Conservation (phyloP, 2,329 filamentous ascomycete genomes). For the Phyllosticta citribraziliensis region DNA sequence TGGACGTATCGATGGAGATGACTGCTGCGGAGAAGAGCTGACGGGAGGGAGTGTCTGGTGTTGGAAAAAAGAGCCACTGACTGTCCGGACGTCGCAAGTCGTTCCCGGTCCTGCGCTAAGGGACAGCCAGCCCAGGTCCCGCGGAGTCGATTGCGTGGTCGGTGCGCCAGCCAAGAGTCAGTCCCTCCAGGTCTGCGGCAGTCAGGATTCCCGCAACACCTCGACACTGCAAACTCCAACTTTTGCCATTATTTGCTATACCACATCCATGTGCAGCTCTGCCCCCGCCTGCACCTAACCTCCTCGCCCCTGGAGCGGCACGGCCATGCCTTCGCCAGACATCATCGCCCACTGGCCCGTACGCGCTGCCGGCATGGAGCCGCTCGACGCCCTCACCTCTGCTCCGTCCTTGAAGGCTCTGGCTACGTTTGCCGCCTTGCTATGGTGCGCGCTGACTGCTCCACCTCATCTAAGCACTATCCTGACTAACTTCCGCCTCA, state of each 20-base stretch:
- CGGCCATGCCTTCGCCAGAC: slow-evolving; percentile 10
- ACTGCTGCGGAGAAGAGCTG: no score
- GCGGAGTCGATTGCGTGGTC: no score
- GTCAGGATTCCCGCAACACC: no score
- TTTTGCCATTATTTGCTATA: not conserved
- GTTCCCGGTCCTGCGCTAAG: no score
- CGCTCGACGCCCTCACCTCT: slow-evolving; percentile 8
- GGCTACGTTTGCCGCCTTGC: slow-evolving; percentile 7
- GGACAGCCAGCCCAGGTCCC: no score
- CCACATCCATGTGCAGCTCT: not conserved
- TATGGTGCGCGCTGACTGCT: slow-evolving; percentile 6
- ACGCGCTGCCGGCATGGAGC: slow-evolving; percentile 10
- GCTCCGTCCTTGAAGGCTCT: slow-evolving; percentile 10
- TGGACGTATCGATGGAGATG: not conserved
- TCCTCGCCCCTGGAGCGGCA: not conserved
- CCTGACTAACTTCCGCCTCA: slow-evolving; percentile 25
- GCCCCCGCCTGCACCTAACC: not conserved
- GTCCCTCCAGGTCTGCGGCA: no score
- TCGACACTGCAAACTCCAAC: not conserved
- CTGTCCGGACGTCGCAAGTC: no score
- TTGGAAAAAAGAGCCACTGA: no score
- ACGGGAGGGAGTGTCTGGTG: no score
- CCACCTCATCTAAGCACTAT: not conserved
- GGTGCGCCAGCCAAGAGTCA: no score
- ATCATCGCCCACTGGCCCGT: slow-evolving; percentile 7